phyloP scores from a whole-genome alignment of 2,329 filamentous ascomycete species.

The Pyrenophora tritici-repentis region DNA sequence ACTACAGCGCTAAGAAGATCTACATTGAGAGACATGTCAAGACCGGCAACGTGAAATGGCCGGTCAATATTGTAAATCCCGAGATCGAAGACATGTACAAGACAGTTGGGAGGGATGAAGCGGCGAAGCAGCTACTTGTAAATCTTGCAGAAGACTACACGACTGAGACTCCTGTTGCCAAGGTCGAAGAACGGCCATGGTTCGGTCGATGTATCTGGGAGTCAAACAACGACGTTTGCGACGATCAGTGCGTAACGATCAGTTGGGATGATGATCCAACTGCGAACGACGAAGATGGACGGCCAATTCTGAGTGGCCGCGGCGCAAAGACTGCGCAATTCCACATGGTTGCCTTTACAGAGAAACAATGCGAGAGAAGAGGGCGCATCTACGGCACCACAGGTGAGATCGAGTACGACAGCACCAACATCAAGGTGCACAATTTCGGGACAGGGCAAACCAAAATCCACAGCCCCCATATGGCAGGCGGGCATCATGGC shows the following conservation, averaged over 20 bases:
- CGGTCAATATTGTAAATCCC: constrained; percentile 84
- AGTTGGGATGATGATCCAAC: constrained; percentile 77
- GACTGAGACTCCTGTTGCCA: constrained; percentile 56
- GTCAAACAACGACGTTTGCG: constrained; percentile 88
- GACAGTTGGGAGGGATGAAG: constrained; percentile 53
- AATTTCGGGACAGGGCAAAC: constrained; percentile 67
- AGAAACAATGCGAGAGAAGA: constrained; percentile 83
- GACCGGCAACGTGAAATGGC: constrained; percentile 75
- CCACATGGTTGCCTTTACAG: constrained; percentile 92
- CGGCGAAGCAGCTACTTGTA: constrained; percentile 56
- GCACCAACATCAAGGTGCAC: constrained; percentile 73
- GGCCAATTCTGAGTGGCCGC: constrained; percentile 42
- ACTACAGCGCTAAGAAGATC: constrained; percentile 83
- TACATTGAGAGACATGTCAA: constrained; percentile 74
- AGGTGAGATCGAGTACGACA: constrained; percentile 88
- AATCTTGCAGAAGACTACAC: constrained; percentile 61
- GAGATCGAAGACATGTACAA: constrained; percentile 80
- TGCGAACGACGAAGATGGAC: constrained; percentile 17
- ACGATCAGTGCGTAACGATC: constrained; percentile 89
- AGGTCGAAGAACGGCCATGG: constrained; percentile 64
- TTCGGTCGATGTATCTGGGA: constrained; percentile 97
- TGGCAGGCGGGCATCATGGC: constrained; percentile 69
- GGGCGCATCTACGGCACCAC: constrained; percentile 83
- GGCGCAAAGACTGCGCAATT: constrained; percentile 84
- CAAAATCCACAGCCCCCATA: constrained; percentile 63